Percentiles rank a stretch among this genome's conserved stretches.
These are phyloP conservation scores for Xylaria sp. DNA, from an alignment of 2,329 filamentous ascomycete genomes.

Conservation along the genomic window DNA sequence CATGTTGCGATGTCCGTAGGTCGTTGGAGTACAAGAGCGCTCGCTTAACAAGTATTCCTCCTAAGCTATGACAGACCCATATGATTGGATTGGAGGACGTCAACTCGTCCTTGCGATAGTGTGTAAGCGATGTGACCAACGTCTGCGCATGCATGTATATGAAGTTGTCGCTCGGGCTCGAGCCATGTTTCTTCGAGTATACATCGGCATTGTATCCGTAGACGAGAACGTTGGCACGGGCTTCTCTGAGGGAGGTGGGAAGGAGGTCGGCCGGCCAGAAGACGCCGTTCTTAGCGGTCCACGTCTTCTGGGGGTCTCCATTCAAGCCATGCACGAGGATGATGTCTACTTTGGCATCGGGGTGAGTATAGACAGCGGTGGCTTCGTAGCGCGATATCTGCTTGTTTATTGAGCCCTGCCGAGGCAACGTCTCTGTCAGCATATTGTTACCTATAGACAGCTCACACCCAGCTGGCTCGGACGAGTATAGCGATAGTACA, in stretches of 20 bases:
- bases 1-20: conserved; percentile 66
- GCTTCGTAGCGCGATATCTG: conserved; percentile 67
- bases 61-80: conserved; percentile 79
- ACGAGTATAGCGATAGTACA: conserved; percentile 7
- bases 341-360: conserved; percentile 70
- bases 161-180: conserved; percentile 71
- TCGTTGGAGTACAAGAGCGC: conserved; percentile 75
- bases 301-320: conserved; percentile 72
- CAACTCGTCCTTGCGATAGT: conserved; percentile 69
- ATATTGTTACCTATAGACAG: conserved; percentile 30
- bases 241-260: conserved; percentile 66
- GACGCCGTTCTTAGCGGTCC: conserved; percentile 65
- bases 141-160: conserved; percentile 79
- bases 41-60: conserved; percentile 77
- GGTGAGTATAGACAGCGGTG: conserved; percentile 68
- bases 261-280: conserved; percentile 79
- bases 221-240: conserved; percentile 72
- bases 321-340: conserved; percentile 78
- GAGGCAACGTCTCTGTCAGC: conserved; percentile 33
- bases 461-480: conserved; percentile 6
- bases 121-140: conserved; percentile 69
- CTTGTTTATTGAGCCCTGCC: conserved; percentile 61
- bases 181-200: conserved; percentile 59
- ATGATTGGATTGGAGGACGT: conserved; percentile 74
- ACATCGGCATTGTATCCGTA: conserved; percentile 81